Evolutionary conservation across 2,329 filamentous ascomycete species (phyloP), one percentile per base, ranked within the genome.

Genomic region (Aspergillus udagawae): DNA sequence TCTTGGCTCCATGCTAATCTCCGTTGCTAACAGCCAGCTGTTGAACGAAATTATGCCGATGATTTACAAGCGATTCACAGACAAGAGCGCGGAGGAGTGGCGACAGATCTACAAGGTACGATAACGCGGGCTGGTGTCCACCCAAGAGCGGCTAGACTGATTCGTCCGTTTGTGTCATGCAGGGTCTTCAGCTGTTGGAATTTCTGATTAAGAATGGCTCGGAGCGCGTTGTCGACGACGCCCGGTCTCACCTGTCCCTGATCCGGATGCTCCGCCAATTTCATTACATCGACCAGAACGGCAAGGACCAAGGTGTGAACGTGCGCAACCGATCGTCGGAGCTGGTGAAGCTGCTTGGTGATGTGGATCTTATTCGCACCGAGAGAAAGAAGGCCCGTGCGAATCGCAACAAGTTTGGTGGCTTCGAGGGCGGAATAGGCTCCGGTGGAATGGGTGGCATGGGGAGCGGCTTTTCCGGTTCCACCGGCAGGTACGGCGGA

Each of bases 1-100:
- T 17, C 17, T 42, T 14, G 9, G 23, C 42, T 23, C 50, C 42
- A 58, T 56, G 54, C 62, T 60, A 55, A 65, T 54, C 28, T 55
- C 61, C 7, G 23, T 60, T 41, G n/a, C 17, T 23, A 53, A 56
- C 71, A 97, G 93, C 74, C 92, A 96, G 86, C 86, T 92, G 53
- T 86, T 99, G 56, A 97, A 97, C 76, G 94, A 99, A 77, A 97
- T 99, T 73, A 99, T 99, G 94, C 94, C 94, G 64, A 94, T 99
- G 91, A 96, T 99, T 72, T 99, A 99, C 81, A 94, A 95, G 71
- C 90, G 94, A 63, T 99, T 99, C 76, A 99, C 94, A 60, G 94
- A 99, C 75, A 99, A 99, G 81, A 84, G 92, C 7, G 93, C 94
- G 55, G 94, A 99, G 74, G 94, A 99, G 78, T 99, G 94, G 94